These are phyloP conservation scores for Hawksworthiomyces lignivorus DNA, from an alignment of 2,329 filamentous ascomycete genomes.

Conservation along the genomic window DNA sequence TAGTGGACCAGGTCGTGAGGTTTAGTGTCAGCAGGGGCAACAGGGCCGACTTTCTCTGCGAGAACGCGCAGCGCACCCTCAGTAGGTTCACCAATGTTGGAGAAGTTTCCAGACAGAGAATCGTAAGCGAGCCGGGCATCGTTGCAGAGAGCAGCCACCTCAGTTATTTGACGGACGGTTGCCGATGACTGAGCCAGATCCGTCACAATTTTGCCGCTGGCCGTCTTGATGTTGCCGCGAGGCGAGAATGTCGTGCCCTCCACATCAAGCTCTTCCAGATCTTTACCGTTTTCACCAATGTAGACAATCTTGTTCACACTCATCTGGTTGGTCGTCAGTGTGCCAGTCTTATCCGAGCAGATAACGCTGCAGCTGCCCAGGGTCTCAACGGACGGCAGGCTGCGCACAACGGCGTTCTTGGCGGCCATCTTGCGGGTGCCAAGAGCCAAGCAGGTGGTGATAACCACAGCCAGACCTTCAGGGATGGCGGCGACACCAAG, in stretches of 20 bases:
- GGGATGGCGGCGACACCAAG: conserved; percentile 66
- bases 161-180: conserved; percentile 71
- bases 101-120: conserved; percentile 62
- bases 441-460: conserved; percentile 94
- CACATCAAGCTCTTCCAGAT: conserved; percentile 78
- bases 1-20: conserved; percentile 66
- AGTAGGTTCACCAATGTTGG: conserved; percentile 86
- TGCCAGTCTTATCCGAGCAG: conserved; percentile 98
- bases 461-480: conserved; percentile 77
- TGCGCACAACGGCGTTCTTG: conserved; percentile 95
- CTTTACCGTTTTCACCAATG: conserved; percentile 63
- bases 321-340: conserved; percentile 98
- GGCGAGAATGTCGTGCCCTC: conserved; percentile 91
- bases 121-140: conserved; percentile 80
- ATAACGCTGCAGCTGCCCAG: conserved; percentile 98
- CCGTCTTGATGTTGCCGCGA: conserved; percentile 59
- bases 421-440: conserved; percentile 98
- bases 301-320: conserved; percentile 91
- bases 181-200: conserved; percentile 64
- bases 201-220: conserved; percentile 58
- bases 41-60: conserved; percentile 89
- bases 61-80: conserved; percentile 87
- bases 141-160: conserved; percentile 75
- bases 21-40: conserved; percentile 47
- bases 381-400: conserved; percentile 92